Conservation (phyloP, 176 grass and related monocot genomes). For the Oryza punctata region DNA sequence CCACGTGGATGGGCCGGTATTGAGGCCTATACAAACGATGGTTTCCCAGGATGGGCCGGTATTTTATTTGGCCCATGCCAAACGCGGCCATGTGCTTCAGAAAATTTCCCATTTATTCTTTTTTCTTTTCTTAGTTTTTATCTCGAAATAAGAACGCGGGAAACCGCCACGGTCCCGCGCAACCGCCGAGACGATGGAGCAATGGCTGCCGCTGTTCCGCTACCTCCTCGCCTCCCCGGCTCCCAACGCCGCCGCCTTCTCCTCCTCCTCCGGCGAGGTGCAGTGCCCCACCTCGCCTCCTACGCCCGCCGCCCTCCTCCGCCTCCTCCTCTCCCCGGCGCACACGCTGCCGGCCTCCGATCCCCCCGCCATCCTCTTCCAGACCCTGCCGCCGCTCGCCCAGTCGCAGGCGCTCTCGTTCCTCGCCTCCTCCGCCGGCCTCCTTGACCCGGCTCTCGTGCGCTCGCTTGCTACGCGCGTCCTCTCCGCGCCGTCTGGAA, state of each 20-base stretch:
- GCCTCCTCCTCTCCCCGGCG: slow-evolving; percentile 37
- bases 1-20: too few species aligned
- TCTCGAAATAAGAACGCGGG: neutral
- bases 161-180: neutral
- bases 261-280: slow-evolving; percentile 16
- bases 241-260: slow-evolving; percentile 45
- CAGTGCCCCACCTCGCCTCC: slow-evolving; percentile 24
- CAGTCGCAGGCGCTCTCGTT: slow-evolving; percentile 82
- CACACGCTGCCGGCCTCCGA: slow-evolving; percentile 32
- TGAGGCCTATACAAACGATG: too few species aligned
- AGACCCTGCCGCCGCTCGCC: slow-evolving; percentile 56
- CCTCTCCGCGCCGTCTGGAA: neutral
- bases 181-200: slow-evolving; percentile 43
- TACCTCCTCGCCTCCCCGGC: slow-evolving; percentile 49
- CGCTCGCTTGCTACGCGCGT: slow-evolving; percentile 43
- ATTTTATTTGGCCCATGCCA: neutral
- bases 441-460: slow-evolving; percentile 44
- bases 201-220: slow-evolving; percentile 59
- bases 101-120: neutral
- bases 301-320: slow-evolving; percentile 41
- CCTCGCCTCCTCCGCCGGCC: slow-evolving; percentile 40
- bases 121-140: neutral
- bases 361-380: slow-evolving; percentile 52
- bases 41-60: too few species aligned
- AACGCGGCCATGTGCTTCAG: neutral